Percentiles rank a stretch among this genome's conserved stretches.
Evolutionary conservation across 768 basidiomycete genomes (phyloP).

Genomic region (Tulasnella sp.): DNA sequence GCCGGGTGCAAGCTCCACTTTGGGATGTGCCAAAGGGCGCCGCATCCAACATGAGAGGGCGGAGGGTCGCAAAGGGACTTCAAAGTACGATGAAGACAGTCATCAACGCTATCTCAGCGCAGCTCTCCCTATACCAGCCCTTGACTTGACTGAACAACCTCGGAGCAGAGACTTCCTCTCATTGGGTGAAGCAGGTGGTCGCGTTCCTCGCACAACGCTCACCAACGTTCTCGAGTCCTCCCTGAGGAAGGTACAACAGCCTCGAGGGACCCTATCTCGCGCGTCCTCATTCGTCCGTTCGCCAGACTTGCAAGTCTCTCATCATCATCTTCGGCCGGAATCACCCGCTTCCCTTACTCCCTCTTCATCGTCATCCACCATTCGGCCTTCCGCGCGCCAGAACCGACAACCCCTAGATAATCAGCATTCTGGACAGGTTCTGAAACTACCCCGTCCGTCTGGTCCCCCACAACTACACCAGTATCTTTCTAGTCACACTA

Average conservation of each 20-base stretch:
- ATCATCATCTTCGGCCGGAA: background rate
- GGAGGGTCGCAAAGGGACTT: background rate
- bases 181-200: background rate
- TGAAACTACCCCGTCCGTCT: background rate
- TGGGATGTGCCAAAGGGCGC: background rate
- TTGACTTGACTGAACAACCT: background rate
- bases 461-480: background rate
- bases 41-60: background rate
- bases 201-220: background rate
- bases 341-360: conserved; percentile 1
- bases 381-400: conserved; percentile 6
- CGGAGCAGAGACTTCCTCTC: background rate
- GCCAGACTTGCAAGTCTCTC: background rate
- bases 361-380: conserved; percentile 10
- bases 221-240: conserved; percentile 4
- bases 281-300: background rate
- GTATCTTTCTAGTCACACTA: background rate
- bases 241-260: background rate
- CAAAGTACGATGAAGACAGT: no score
- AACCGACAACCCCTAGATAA: background rate
- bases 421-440: background rate
- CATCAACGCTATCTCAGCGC: background rate
- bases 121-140: background rate
- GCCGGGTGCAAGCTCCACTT: background rate
- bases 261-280: background rate